Percentiles rank a stretch among this genome's conserved stretches.
phyloP scores from a whole-genome alignment of 1,139 yeast genomes.

The Yamadazyma trypodendri region DNA sequence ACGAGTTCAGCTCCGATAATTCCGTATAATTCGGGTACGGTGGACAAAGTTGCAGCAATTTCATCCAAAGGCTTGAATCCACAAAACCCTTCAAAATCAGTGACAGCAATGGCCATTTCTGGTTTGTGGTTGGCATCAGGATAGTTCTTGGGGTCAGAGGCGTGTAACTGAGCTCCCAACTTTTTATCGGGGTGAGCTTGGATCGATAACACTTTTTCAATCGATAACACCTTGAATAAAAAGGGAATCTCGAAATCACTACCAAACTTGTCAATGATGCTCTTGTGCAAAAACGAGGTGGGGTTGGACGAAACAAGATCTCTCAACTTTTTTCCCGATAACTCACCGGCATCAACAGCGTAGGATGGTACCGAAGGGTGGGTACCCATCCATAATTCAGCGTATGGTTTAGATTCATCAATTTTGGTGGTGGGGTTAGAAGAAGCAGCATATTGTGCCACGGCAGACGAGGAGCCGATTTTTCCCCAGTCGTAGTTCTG shows the following conservation, averaged over 20 bases:
- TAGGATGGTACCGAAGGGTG: constrained; percentile 91
- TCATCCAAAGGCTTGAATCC: constrained; percentile 92
- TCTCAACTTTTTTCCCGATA: constrained; percentile 52
- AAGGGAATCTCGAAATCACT: constrained; percentile 77
- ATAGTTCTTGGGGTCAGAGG: constrained; percentile 84
- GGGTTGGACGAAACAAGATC: constrained; percentile 65
- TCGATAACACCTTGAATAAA: constrained; percentile 88
- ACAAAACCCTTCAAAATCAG: constrained; percentile 95
- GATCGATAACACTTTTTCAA: constrained; percentile 86
- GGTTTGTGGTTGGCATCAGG: constrained; percentile 99
- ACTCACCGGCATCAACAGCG: constrained; percentile 38
- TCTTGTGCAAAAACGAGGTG: constrained; percentile 52
- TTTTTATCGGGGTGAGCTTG: constrained; percentile 98
- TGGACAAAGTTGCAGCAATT: constrained; percentile 62
- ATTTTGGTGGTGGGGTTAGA: constrained; percentile 60
- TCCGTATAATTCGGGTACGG: constrained; percentile 71
- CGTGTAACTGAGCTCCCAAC: constrained; percentile 73
- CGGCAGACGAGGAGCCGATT: constrained; percentile 78
- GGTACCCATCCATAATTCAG: constrained; percentile 98
- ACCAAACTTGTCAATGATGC: constrained; percentile 66
- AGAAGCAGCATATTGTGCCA: constrained; percentile 78
- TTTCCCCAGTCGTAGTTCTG: constrained; percentile 88
- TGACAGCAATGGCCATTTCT: constrained; percentile 97
- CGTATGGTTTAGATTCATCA: constrained; percentile 77
- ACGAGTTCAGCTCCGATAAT: constrained; percentile 66